These are phyloP conservation scores for Ogataea corticis DNA, from an alignment of 805 yeast species.

Conservation along the genomic window DNA sequence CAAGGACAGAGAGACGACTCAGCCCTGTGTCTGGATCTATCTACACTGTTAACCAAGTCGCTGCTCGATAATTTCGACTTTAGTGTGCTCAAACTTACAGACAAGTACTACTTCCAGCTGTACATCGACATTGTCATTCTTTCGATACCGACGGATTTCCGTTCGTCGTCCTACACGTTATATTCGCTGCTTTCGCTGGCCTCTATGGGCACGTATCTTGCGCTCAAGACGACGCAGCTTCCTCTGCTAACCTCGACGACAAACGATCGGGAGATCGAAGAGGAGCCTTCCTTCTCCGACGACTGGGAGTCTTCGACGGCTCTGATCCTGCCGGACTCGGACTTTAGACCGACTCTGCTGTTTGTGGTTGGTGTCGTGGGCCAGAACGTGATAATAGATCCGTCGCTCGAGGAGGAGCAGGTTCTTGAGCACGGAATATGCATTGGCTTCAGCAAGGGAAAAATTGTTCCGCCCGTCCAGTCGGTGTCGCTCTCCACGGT, in stretches of 20 bases:
- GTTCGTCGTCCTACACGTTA: conserved; percentile 71
- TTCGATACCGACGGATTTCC: conserved; percentile 48
- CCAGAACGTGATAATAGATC: conserved; percentile 70
- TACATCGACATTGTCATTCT: conserved; percentile 79
- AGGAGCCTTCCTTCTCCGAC: conserved; percentile 87
- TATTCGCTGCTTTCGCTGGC: conserved; percentile 52
- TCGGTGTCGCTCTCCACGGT: conserved; percentile 58
- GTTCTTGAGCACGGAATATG: conserved; percentile 84
- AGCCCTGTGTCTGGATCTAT: conserved; percentile 60
- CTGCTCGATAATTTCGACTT: conserved; percentile 54
- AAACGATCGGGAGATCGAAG: conserved; percentile 70
- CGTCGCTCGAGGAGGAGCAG: conserved; percentile 84
- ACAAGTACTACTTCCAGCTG: conserved; percentile 73
- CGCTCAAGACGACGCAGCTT: conserved; percentile 72
- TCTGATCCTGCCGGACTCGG: conserved; percentile 40
- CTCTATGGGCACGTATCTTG: conserved; percentile 79
- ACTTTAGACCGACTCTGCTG: conserved; percentile 70
- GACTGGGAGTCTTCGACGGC: conserved; percentile 68
- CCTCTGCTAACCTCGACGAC: conserved; percentile 72
- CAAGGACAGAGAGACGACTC: conserved; percentile 81
- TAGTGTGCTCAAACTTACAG: conserved; percentile 58
- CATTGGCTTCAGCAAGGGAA: conserved; percentile 68
- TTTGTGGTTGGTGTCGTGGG: conserved; percentile 80
- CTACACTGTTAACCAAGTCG: conserved; percentile 58
- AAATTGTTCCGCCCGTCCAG: conserved; percentile 70